A percentile compares a stretch with the other conserved stretches of the same genome.
phyloP scores from a whole-genome alignment of 2,329 filamentous ascomycete genomes.

The Didymosphaeria variabile region DNA sequence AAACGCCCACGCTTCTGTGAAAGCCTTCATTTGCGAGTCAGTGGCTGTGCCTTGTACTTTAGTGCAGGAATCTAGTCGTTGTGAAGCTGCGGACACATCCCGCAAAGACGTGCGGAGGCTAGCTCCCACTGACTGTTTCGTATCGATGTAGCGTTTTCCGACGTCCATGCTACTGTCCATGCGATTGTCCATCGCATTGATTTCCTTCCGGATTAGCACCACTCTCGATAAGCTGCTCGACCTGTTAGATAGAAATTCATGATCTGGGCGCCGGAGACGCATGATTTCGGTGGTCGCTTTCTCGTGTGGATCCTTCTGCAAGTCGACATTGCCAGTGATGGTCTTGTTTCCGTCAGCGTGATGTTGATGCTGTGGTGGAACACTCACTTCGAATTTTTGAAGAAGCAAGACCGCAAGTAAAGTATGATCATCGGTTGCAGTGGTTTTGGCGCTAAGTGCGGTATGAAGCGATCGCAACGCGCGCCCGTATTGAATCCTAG shows the following conservation, averaged over 20 bases:
- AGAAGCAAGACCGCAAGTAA: slow-evolving; percentile 6
- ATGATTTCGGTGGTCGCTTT: slow-evolving; percentile 7
- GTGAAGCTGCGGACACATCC: neutral
- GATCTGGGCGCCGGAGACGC: neutral
- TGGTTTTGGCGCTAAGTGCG: slow-evolving; percentile 1
- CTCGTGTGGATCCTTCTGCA: slow-evolving; percentile 9
- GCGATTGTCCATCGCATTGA: slow-evolving; percentile 2
- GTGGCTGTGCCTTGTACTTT: neutral
- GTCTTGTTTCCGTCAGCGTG: neutral
- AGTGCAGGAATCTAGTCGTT: neutral
- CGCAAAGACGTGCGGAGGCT: neutral
- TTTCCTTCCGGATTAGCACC: slow-evolving; percentile 6
- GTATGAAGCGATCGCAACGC: slow-evolving; percentile 8
- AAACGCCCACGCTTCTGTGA: neutral
- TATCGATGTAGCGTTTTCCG: neutral
- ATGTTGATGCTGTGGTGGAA: too few relatives aligned
- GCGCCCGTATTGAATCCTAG: slow-evolving; percentile 11
- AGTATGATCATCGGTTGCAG: slow-evolving; percentile 3
- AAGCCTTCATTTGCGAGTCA: neutral
- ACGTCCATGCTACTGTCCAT: neutral
- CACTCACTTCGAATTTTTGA: slow-evolving; percentile 11
- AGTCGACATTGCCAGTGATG: neutral
- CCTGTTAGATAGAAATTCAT: neutral
- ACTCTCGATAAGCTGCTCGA: slow-evolving; percentile 7
- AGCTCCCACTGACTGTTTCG: neutral